These are phyloP conservation scores for Cercospora nicotianae DNA, from an alignment of 2,329 filamentous ascomycete species.

Conservation along the genomic window DNA sequence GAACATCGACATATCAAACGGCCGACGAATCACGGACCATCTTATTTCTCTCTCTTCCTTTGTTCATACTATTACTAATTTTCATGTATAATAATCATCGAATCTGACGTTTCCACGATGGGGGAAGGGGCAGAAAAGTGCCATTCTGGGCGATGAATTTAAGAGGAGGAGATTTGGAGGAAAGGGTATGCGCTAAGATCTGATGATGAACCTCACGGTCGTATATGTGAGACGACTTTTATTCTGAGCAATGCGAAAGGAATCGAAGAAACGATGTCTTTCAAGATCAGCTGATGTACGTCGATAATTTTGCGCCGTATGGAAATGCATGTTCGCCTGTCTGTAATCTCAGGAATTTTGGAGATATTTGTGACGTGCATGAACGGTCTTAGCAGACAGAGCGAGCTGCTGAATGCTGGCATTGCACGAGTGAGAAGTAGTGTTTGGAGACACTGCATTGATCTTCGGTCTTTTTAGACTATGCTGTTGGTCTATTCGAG, in stretches of 20 bases:
- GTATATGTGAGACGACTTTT: not conserved
- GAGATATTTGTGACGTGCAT: not conserved
- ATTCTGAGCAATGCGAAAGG: not conserved
- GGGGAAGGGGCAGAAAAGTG: not conserved
- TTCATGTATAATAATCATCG: slow-evolving; percentile 6
- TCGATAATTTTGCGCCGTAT: not conserved
- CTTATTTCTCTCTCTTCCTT: not conserved
- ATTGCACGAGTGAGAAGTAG: no score
- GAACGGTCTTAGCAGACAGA: not conserved
- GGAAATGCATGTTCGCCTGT: not conserved
- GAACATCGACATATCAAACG: not conserved
- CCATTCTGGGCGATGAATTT: not conserved
- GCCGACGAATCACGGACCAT: not conserved
- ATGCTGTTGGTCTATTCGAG: not conserved
- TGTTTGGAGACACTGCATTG: not conserved
- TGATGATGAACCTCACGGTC: slow-evolving; percentile 1
- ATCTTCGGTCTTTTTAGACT: not conserved
- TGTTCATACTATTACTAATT: slow-evolving; percentile 1
- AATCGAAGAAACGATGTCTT: not conserved
- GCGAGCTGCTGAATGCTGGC: no score
- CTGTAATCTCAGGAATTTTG: not conserved
- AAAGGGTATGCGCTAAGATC: not conserved
- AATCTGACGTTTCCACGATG: not conserved
- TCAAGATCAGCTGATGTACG: not conserved
- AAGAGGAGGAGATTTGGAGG: not conserved